Evolutionary conservation across 352 stramenopile species (phyloP).

Genomic region (Thraustochytrium sp.): DNA sequence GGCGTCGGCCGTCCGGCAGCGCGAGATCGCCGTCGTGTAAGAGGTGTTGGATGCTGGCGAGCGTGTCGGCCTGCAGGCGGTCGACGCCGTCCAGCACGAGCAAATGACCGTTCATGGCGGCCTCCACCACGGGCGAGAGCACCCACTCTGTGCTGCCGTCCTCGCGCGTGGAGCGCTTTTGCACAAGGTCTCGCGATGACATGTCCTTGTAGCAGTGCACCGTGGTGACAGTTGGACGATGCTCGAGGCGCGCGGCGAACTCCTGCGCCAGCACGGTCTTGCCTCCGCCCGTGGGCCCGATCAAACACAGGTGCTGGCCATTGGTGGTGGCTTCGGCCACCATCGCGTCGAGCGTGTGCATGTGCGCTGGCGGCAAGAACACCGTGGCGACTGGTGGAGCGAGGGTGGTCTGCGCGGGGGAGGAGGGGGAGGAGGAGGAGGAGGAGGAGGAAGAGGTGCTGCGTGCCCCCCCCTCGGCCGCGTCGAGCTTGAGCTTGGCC

Average conservation of each 20-base stretch:
- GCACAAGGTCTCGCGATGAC: constrained; percentile 80
- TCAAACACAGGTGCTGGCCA: constrained; percentile 65
- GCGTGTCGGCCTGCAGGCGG: constrained; percentile 76
- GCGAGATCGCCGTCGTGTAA: constrained; percentile 77
- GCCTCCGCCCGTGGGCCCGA: constrained; percentile 68
- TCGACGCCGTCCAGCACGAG: constrained; percentile 86
- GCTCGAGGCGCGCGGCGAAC: constrained; percentile 66
- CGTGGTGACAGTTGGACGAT: constrained; percentile 70
- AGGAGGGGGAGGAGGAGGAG: too few species aligned
- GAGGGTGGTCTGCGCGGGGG: too few species aligned
- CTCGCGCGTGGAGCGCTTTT: constrained; percentile 72
- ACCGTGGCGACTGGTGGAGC: too few species aligned
- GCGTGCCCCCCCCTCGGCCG: too few species aligned
- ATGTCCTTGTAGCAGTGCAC: constrained; percentile 88
- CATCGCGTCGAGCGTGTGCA: constrained; percentile 52
- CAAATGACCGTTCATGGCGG: constrained; percentile 69
- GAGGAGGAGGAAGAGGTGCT: too few species aligned
- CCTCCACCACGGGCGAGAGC: constrained; percentile 77
- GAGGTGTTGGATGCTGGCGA: constrained; percentile 69
- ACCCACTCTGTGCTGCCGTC: constrained; percentile 81
- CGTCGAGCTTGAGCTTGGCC: neutral
- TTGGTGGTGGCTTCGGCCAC: constrained; percentile 62
- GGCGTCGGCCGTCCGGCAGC: constrained; percentile 74
- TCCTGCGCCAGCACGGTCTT: constrained; percentile 70
- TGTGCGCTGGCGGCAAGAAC: neutral